A percentile compares a stretch with the other conserved stretches of the same genome.
Evolutionary conservation across 2,329 filamentous ascomycete genomes (phyloP).

Genomic region (Microdochium nivale): DNA sequence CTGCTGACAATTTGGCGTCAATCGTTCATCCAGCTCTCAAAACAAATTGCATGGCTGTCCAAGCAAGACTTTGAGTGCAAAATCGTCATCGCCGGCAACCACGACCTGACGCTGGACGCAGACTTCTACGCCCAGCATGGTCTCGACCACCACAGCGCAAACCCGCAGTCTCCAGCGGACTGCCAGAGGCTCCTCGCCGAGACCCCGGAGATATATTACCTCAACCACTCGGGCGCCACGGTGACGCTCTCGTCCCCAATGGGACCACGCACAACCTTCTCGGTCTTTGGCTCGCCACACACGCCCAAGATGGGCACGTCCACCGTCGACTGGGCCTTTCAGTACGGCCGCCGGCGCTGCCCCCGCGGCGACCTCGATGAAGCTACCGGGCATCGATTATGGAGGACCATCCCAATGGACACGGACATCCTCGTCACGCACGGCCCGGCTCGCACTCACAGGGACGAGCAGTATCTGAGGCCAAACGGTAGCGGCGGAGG

Average conservation of each 20-base stretch:
- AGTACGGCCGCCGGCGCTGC: no score
- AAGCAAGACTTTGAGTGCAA: conserved; percentile 60
- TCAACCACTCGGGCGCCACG: conserved; percentile 46
- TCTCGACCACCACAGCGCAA: conserved; percentile 43
- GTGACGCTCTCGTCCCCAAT: conserved; percentile 43
- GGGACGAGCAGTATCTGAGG: conserved; percentile 34
- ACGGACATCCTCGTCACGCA: conserved; percentile 64
- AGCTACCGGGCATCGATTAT: conserved; percentile 30
- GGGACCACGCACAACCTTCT: conserved; percentile 53
- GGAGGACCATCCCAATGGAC: conserved; percentile 52
- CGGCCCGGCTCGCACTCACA: conserved; percentile 53
- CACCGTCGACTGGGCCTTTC: conserved; percentile 56
- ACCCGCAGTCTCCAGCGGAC: conserved; percentile 27
- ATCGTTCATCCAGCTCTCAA: conserved; percentile 37
- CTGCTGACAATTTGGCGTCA: no score
- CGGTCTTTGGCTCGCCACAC: conserved; percentile 63
- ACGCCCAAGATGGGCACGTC: conserved; percentile 36
- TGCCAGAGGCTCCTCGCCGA: conserved; percentile 27
- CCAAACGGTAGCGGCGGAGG: conserved; percentile 13
- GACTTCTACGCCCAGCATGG: conserved; percentile 49
- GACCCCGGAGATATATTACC: conserved; percentile 51
- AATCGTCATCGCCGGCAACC: conserved; percentile 66
- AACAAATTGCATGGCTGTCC: conserved; percentile 58
- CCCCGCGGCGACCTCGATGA: conserved; percentile 7
- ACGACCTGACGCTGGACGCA: conserved; percentile 64